A percentile compares a stretch with the other conserved stretches of the same genome.
These are phyloP conservation scores for Melanomma pulvis-pyrius DNA, from an alignment of 495 filamentous ascomycete species.

Conservation along the genomic window DNA sequence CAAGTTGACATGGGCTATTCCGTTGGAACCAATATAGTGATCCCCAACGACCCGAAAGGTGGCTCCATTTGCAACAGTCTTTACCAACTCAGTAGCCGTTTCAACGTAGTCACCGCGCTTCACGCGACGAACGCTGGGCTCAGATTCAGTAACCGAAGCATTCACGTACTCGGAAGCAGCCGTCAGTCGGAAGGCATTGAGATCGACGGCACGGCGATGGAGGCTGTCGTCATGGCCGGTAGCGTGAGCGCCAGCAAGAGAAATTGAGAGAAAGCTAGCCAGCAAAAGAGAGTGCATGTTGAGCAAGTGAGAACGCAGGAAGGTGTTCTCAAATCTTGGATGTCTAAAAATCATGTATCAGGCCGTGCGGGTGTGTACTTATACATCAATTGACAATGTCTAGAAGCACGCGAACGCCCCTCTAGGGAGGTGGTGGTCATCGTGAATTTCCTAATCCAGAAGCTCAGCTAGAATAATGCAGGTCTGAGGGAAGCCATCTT, in stretches of 20 bases:
- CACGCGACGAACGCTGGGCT: background rate
- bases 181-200: conserved; percentile 9
- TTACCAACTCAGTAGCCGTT: conserved; percentile 38
- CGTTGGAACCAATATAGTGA: conserved; percentile 52
- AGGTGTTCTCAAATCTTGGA: background rate
- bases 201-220: background rate
- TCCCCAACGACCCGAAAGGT: conserved; percentile 49
- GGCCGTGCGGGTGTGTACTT: background rate
- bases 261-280: background rate
- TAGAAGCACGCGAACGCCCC: background rate
- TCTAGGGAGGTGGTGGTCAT: background rate
- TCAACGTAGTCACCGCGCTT: conserved; percentile 1
- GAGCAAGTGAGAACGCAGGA: background rate
- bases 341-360: background rate
- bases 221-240: background rate
- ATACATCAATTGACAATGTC: background rate
- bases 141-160: background rate
- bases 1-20: conserved; percentile 57
- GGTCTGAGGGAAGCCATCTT: background rate
- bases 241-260: background rate
- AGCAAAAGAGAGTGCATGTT: background rate
- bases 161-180: conserved; percentile 5
- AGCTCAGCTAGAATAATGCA: background rate
- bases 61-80: conserved; percentile 28
- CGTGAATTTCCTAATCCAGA: background rate